Evolutionary conservation across 192 early-diverging fungal species (phyloP).

Genomic region (Coemansia asiatica): DNA sequence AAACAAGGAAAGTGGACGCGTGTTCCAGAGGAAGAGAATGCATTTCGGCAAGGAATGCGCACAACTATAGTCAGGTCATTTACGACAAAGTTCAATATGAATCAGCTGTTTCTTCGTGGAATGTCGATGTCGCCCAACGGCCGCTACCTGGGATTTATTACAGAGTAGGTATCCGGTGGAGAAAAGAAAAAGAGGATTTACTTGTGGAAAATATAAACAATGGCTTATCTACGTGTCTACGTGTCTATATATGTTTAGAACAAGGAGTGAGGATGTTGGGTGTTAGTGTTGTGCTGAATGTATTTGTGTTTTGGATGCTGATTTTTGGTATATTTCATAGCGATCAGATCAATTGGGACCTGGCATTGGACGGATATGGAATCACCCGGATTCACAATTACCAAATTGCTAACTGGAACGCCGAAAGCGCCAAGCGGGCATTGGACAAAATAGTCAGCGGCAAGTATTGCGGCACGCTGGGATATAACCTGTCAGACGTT

Average conservation of each 20-base stretch:
- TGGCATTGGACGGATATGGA: conserved; percentile 18
- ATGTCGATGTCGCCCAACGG: conserved; percentile 30
- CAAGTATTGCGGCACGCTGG: conserved; percentile 23
- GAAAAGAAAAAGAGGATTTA: background rate
- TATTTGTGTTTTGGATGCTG: background rate
- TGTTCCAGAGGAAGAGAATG: conserved; percentile 15
- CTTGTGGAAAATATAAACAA: too few species aligned
- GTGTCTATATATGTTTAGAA: too few species aligned
- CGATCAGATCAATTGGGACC: conserved; percentile 44
- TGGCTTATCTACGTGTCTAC: too few species aligned
- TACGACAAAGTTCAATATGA: conserved; percentile 51
- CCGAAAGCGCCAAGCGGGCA: conserved; percentile 7
- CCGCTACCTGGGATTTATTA: conserved; percentile 36
- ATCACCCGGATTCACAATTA: conserved; percentile 45
- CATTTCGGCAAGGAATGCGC: conserved; percentile 26
- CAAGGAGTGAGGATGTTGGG: too few species aligned
- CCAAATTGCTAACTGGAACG: conserved; percentile 33
- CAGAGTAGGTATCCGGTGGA: conserved; percentile 23
- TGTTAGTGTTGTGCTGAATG: too few species aligned
- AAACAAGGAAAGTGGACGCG: conserved; percentile 16
- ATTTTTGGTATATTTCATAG: conserved; percentile 1
- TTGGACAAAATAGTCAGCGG: conserved; percentile 14
- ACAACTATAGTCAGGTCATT: conserved; percentile 41
- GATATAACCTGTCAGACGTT: conserved; percentile 37
- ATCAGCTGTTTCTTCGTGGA: conserved; percentile 30